Base-by-base conservation (phyloP, 768 basidiomycete genomes). In the Lactarius vividus region DNA sequence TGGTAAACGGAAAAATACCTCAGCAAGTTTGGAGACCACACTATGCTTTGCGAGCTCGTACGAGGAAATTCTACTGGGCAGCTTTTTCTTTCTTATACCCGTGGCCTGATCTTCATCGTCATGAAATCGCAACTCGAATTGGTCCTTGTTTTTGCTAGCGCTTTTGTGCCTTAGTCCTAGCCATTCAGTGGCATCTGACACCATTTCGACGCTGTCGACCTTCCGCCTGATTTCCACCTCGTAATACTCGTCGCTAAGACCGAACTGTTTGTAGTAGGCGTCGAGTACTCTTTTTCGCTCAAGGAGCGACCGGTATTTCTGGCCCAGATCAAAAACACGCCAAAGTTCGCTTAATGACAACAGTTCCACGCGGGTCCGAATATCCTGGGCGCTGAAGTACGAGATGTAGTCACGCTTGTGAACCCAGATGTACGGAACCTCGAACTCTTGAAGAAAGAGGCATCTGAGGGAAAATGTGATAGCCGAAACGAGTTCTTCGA, bases 341-440 rank as follows among this genome's bases (percentile, higher is more conserved):
- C 97, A 99, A 9, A 98, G 76, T 72, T 99, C 96, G 53, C 84
- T 79, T 65, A 89, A 80, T 69, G 77, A 83, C 64, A 99, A 83
- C 35, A 98, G 85, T 67, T 91, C 89, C 26, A 84, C 73, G 42
- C 84, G 85, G n/a, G 82, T 73, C 39, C 84, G 80, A 59, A 86
- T 82, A 64, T 89, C 87, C 37, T 78, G 75, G 56, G 85, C 81
- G 72, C 94, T 91, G 75, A 91, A 92, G 75, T 90, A 85, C 55
- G 87, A 86, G 72, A 98, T 89, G 72, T 92, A 89, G 75, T 99
- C 97, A 42, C 92, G 85, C 72, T 92, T 92, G 80, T 98, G 94
- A 20, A 87, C 86, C 90, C 91, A 97, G 68, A 98, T 87, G 77
- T 94, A 96, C 0, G 97, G 94, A 8, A 98, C 96, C 75, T 99